Evolutionary conservation across 2,329 filamentous ascomycete species (phyloP), one percentile per base, ranked within the genome.

Genomic region (Ceratocystiopsis brevicomis): DNA sequence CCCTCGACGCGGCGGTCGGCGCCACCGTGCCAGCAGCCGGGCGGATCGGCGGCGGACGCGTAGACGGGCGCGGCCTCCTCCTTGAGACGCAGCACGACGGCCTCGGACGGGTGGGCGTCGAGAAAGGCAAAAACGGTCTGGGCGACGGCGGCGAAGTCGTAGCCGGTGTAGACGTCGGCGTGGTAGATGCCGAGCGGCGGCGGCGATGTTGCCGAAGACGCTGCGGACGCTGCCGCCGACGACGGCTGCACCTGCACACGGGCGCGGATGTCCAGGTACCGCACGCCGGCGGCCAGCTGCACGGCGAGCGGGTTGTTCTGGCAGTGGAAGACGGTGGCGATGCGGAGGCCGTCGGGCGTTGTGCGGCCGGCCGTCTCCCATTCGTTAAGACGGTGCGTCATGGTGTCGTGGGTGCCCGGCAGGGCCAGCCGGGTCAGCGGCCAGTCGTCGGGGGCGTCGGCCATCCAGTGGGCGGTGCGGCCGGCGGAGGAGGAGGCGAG

Each of bases 331-430:
- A 47, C 37, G 33, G 38, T 30, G 25, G 25, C 25, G 25, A 30
- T 10, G 25, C 8, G 25, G 25, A 30, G 25, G 25, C 25, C 25
- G 25, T 30, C 25, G 25, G 25, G 25, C 5, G 25, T 30, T 2
- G 6, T 11, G 25, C 25, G 25, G 25, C 25, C 25, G 25, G 25
- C 25, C 5, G 25, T 30, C 25, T 30, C 44, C 21, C 49, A 40
- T 45, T 59, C 55, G 38, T 53, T 50, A 44, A 66, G 55, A 38
- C 55, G 52, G 48, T 63, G 66, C 16, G 68, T 69, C 62, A 71
- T 63, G 19, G 67, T 69, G 52, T 71, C 67, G 55, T 71, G 67
- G 2, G 67, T 69, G 30, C 68, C 68, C 0, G 67, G 68, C 45
- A 71, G 61, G 39, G 65, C 67, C 37, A 71, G 57, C 41, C 54